These are phyloP conservation scores for Proliferodiscus dingleyae DNA, from an alignment of 2,329 filamentous ascomycete species.

Conservation along the genomic window DNA sequence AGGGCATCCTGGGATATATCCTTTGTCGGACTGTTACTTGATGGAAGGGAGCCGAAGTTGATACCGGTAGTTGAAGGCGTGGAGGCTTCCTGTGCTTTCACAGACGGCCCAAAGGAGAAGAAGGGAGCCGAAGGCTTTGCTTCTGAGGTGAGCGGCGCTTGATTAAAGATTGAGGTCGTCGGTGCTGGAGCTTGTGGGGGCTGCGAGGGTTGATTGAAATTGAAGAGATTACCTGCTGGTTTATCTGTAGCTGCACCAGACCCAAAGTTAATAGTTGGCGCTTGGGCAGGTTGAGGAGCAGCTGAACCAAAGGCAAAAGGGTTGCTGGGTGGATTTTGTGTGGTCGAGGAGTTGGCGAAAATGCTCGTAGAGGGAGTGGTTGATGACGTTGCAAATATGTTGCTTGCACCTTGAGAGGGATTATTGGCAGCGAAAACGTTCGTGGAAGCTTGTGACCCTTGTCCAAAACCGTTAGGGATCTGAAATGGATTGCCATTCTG, in stretches of 20 bases:
- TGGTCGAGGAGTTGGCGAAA: background rate
- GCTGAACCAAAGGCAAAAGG: too few species aligned
- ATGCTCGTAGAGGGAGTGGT: background rate
- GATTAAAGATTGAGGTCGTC: background rate
- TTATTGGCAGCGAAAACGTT: background rate
- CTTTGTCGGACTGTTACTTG: too few species aligned
- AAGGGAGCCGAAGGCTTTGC: background rate
- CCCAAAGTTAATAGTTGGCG: too few species aligned
- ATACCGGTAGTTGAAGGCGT: background rate
- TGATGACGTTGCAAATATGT: background rate
- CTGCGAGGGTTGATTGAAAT: background rate
- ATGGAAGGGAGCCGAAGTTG: background rate
- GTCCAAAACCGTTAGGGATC: constrained; percentile 3
- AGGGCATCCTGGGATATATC: too few species aligned
- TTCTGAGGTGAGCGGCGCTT: background rate
- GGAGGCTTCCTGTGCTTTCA: background rate
- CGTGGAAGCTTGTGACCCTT: background rate
- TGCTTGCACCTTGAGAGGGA: background rate
- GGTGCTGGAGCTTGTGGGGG: background rate
- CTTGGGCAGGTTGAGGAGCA: too few species aligned
- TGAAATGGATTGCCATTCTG: constrained; percentile 2
- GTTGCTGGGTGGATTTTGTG: too few species aligned
- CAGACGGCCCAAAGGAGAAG: background rate
- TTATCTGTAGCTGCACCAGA: too few species aligned
- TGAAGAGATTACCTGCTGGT: too few species aligned